Percentiles rank a stretch among this genome's conserved stretches.
Conservation (phyloP, 768 basidiomycete species). For the Leucosporidium creatinivorum region DNA sequence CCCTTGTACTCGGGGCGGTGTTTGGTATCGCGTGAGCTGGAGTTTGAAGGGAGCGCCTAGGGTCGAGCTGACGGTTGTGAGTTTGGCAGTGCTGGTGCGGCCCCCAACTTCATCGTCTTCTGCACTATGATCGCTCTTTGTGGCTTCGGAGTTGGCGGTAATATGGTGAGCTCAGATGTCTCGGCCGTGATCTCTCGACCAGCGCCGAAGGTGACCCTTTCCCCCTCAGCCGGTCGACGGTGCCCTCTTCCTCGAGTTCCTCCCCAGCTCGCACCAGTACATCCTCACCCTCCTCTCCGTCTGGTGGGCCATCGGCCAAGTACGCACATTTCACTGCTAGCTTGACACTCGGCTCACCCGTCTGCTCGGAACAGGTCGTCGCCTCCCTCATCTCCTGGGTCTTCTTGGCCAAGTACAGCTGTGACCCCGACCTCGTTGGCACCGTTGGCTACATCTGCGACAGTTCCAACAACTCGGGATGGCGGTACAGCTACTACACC, state of each 20-base stretch:
- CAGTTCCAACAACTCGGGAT: slow-evolving; percentile 54
- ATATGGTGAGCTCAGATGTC: neutral
- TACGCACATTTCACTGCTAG: too few species aligned
- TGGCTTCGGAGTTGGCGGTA: neutral
- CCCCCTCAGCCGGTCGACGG: slow-evolving; percentile 42
- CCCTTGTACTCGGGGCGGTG: slow-evolving; percentile 39
- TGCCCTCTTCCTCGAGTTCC: slow-evolving; percentile 40
- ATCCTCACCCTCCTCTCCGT: slow-evolving; percentile 49
- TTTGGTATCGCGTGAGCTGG: slow-evolving; percentile 47
- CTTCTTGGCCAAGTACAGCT: slow-evolving; percentile 55
- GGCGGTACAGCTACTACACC: slow-evolving; percentile 48
- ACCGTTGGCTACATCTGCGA: slow-evolving; percentile 46
- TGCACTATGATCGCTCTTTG: slow-evolving; percentile 20
- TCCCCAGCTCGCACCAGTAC: slow-evolving; percentile 41
- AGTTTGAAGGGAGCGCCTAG: too few species aligned
- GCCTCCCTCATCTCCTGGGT: slow-evolving; percentile 53
- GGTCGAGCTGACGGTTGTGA: too few species aligned
- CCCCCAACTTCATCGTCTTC: slow-evolving; percentile 43
- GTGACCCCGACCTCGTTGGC: slow-evolving; percentile 39
- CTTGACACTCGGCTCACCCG: too few species aligned
- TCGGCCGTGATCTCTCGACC: too few species aligned
- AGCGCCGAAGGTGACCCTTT: neutral
- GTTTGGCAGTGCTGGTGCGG: slow-evolving; percentile 44
- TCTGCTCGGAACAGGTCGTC: slow-evolving; percentile 36
- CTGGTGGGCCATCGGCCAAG: slow-evolving; percentile 53